Evolutionary conservation across 2,329 filamentous ascomycete genomes (phyloP), one percentile per base, ranked within the genome.

Genomic region (Alternaria alternata): DNA sequence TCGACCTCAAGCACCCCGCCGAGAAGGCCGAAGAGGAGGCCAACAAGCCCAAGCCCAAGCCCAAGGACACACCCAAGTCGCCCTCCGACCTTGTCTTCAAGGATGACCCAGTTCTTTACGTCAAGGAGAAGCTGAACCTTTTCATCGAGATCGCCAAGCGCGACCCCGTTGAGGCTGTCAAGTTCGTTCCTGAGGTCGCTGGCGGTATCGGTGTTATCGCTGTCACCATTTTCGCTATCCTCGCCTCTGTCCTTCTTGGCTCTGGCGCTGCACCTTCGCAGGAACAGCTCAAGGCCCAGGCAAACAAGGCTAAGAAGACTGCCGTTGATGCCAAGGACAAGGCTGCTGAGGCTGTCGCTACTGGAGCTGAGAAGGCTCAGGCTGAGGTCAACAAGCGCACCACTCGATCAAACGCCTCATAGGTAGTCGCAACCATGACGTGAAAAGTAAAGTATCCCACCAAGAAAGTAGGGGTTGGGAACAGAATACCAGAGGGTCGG

Each of bases 91-190:
- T 96, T 67, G 90, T 88, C 80, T 98, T 99, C 90, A 82, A 88
- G 74, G 94, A 97, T 67, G 92, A 97, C 85, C 95, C 95, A 48
- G 87, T 97, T 71, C 83, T 83, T 70, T 99, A 91, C 81, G 80
- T 97, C 81, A 92, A 89, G 82, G 92, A 97, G 89, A 98, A 97
- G 89, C 80, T 96, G 63, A 90, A 96, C 71, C 88, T 96, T 65
- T 99, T 99, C 87, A 79, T 95, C 73, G 89, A 89, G 71, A 89
- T 98, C 74, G 91, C 89, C 78, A 88, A 92, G 85, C 87, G 88
- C 73, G 90, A 96, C 81, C 93, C 94, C 59, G 73, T 97, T 68
- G 85, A 93, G 82, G 94, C 94, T 54, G 83, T 94, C 82, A 92
- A 92, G 83, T 91, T 93, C 72, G 91, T 97, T 67, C 95, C 95